Conservation (phyloP, 257 asterid genomes). For the Primulina tabacum region DNA sequence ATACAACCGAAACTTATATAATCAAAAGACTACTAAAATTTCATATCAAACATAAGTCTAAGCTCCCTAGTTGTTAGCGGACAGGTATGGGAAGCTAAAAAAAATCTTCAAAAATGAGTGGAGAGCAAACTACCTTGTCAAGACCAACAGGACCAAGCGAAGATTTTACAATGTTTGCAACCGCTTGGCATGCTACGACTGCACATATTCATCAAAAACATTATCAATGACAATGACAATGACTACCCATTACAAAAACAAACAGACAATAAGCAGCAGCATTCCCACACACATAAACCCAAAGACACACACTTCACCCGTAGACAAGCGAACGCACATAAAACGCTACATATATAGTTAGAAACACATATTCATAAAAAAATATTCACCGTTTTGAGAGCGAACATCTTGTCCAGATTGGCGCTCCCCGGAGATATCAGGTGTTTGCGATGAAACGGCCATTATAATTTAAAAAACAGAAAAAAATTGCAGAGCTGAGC, state of each 20-base stretch:
- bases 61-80: neutral
- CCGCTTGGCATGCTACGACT: conserved; percentile 89
- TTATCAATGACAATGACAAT: neutral
- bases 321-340: neutral
- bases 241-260: neutral
- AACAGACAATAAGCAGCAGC: neutral
- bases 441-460: conserved; percentile 53
- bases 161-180: conserved; percentile 88
- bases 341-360: neutral
- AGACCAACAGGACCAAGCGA: conserved; percentile 98
- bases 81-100: neutral
- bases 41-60: neutral
- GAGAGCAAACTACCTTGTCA: conserved; percentile 61
- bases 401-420: conserved; percentile 98
- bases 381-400: conserved; percentile 62
- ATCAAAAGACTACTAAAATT: neutral
- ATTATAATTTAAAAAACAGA: conserved; percentile 23
- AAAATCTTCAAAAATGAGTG: neutral
- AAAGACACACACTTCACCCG: neutral
- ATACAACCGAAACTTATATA: neutral
- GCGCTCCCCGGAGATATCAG: conserved; percentile 85
- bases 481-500: neutral
- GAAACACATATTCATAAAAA: neutral
- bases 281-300: conserved; percentile 11
- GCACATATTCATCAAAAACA: conserved; percentile 25